Conservation (phyloP, 352 stramenopile species). For the Pythium sp. region DNA sequence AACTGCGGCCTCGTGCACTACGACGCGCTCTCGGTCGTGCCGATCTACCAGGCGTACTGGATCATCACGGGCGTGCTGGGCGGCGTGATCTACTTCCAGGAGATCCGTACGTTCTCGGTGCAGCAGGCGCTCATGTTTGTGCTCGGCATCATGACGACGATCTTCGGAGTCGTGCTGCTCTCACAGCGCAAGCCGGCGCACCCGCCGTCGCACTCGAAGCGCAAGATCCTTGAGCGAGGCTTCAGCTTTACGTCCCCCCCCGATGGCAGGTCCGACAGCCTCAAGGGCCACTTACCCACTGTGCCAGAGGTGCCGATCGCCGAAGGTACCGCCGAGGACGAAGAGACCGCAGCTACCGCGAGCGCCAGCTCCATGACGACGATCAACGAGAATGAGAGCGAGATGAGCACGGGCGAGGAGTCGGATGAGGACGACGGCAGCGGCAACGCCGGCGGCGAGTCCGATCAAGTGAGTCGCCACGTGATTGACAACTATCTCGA, state of each 20-base stretch:
- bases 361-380: slow-evolving; percentile 22
- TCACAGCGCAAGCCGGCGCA: slow-evolving; percentile 62
- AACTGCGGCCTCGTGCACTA: slow-evolving; percentile 76
- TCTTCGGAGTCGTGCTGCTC: slow-evolving; percentile 82
- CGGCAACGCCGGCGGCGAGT: slow-evolving; percentile 16
- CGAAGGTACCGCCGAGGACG: slow-evolving; percentile 12
- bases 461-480: slow-evolving; percentile 61
- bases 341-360: slow-evolving; percentile 5
- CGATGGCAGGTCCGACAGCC: slow-evolving; percentile 28
- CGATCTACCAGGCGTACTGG: slow-evolving; percentile 88
- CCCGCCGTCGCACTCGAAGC: slow-evolving; percentile 37
- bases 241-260: slow-evolving; percentile 55
- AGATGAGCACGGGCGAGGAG: slow-evolving; percentile 35
- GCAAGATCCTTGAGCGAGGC: slow-evolving; percentile 55
- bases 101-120: slow-evolving; percentile 77
- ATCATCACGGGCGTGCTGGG: slow-evolving; percentile 88
- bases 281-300: slow-evolving; percentile 14
- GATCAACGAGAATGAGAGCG: slow-evolving; percentile 35
- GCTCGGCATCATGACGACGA: slow-evolving; percentile 75
- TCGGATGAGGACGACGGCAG: slow-evolving; percentile 34
- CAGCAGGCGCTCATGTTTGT: slow-evolving; percentile 81
- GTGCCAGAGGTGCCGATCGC: slow-evolving; percentile 25
- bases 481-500: slow-evolving; percentile 86
- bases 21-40: slow-evolving; percentile 81
- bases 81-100: slow-evolving; percentile 90